phyloP scores from a whole-genome alignment of 306 rosid species.

The Macrotyloma uniflorum region DNA sequence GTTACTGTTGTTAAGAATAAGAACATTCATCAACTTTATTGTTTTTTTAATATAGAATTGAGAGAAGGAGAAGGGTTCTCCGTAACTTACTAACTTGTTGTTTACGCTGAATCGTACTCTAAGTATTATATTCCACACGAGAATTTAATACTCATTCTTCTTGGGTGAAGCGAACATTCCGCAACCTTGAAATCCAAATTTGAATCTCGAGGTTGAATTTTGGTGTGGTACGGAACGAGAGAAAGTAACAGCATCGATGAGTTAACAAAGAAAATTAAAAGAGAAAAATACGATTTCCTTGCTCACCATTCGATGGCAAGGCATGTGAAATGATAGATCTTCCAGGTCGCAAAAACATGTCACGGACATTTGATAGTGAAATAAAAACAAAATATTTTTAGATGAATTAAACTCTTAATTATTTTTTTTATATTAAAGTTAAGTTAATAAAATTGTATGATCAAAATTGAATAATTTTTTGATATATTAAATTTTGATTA shows the following conservation, averaged over 20 bases:
- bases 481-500: too few species aligned
- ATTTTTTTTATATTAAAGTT: too few species aligned
- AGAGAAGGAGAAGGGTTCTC: background rate
- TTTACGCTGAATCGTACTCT: background rate
- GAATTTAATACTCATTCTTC: constrained; percentile 8
- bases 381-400: too few species aligned
- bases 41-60: background rate
- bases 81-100: background rate
- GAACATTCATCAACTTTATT: background rate
- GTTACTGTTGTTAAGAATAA: too few species aligned
- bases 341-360: constrained; percentile 35
- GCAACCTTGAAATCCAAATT: constrained; percentile 28
- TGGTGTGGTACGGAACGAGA: constrained; percentile 20
- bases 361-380: constrained; percentile 46
- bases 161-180: constrained; percentile 29
- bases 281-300: background rate
- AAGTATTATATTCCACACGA: background rate
- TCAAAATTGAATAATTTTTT: too few species aligned
- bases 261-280: background rate
- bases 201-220: constrained; percentile 41
- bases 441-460: too few species aligned
- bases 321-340: constrained; percentile 37
- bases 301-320: constrained; percentile 30
- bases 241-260: background rate
- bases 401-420: too few species aligned